Conservation (phyloP, 495 filamentous ascomycete species). For the Schizothecium vesticola region DNA sequence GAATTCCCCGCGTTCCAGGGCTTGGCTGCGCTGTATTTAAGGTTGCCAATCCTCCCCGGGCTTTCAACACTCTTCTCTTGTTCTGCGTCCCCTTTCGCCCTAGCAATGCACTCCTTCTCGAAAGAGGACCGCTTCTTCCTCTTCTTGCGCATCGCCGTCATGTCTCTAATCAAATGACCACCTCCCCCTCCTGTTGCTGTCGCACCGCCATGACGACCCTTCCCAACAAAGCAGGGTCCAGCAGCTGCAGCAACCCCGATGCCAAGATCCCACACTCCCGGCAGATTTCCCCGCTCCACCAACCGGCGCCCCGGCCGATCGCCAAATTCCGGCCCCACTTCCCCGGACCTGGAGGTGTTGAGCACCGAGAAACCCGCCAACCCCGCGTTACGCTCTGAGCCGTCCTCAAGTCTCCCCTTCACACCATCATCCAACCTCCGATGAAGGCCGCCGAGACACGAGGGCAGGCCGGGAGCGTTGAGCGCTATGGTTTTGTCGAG, state of each 20-base stretch:
- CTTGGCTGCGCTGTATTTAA: slow-evolving; percentile 1
- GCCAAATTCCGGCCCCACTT: not conserved
- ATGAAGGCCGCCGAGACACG: not conserved
- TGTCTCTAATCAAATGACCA: not conserved
- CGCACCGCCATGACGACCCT: not conserved
- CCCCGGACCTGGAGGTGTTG: not conserved
- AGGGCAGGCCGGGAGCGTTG: not conserved
- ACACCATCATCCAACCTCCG: not conserved
- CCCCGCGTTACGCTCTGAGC: not conserved
- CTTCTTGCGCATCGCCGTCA: not conserved
- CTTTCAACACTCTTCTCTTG: not conserved
- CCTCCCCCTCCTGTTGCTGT: not conserved
- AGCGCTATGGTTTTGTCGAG: no score
- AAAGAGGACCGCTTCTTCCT: not conserved
- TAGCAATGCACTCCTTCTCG: not conserved
- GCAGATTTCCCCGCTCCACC: slow-evolving; percentile 1
- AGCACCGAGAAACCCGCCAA: not conserved
- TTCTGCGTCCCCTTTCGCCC: not conserved
- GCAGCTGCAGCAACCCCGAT: not conserved
- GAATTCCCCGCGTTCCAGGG: not conserved
- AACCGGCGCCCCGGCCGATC: not conserved
- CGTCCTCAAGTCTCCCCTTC: not conserved
- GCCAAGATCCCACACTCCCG: not conserved
- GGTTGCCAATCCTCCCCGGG: not conserved
- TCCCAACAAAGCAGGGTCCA: not conserved